Base-by-base conservation (phyloP, 352 stramenopile genomes). In the Phytophthora tubulina region DNA sequence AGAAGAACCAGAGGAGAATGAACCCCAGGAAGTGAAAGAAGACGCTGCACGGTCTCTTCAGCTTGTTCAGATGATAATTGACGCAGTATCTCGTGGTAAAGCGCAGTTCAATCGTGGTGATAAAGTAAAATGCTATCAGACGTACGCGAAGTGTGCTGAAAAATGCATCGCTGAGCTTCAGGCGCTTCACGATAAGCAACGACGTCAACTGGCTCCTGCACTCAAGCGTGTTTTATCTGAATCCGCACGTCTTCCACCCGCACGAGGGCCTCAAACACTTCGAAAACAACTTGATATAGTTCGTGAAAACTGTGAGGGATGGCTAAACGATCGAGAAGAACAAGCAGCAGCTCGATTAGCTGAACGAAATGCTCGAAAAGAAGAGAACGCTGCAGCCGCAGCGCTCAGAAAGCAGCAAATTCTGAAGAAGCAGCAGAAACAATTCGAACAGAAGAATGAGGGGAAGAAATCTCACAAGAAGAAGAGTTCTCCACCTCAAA, bases 101-200 rank as follows among this genome's bases (percentile, higher is more conserved):
- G 60, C 73, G 14, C 81, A 89, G 50, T 95, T 90, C 67, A 95
- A 95, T 61, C 80, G 80, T 10, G 88, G 88, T 0, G 86, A 95
- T 68, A 92, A 92, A 60, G 72, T 68, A 14, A 88, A 89, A 62
- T 95, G 88, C 63, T 91, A 86, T 51, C 77, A 89, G 56, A 84
- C 82, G 44, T 93, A 93, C 58, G 68, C 81, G 5, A 81, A 83
- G 30, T 80, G 75, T 35, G 78, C 73, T 9, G 79, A 92, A 17
- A 75, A 79, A 60, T 78, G 72, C 35, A 66, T 88, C 6, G 69
- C 81, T 0, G 68, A 82, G 50, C 75, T 92, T 21, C 73, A 74
- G 27, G 51, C 54, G 42, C 53, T 82, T 51, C 51, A 77, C 70
- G 70, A 79, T 65, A 74, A 73, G 42, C 58, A 72, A 4, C 73